phyloP scores from a whole-genome alignment of 768 basidiomycete genomes.

The Lenzites betulinus region DNA sequence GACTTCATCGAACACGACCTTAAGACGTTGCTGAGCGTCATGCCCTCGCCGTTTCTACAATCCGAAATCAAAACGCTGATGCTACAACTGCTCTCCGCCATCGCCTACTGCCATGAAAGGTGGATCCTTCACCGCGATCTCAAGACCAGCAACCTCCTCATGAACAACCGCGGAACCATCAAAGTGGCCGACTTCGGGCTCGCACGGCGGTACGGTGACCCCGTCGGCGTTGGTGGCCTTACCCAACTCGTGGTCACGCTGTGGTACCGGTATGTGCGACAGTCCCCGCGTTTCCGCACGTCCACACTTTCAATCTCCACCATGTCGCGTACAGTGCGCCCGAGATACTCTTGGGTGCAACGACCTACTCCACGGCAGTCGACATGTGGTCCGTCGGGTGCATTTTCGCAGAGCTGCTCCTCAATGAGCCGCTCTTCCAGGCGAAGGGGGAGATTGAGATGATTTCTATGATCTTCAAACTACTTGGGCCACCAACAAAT shows the following conservation, averaged over 20 bases:
- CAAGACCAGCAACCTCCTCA: constrained; percentile 95
- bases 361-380: constrained; percentile 91
- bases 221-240: constrained; percentile 93
- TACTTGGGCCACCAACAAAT: constrained; percentile 90
- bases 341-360: constrained; percentile 91
- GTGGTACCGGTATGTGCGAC: constrained; percentile 85
- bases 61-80: constrained; percentile 98
- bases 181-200: constrained; percentile 99
- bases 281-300: constrained; percentile 8
- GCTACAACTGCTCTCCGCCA: constrained; percentile 90
- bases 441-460: constrained; percentile 95
- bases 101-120: constrained; percentile 90
- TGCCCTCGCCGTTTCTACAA: constrained; percentile 96
- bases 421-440: constrained; percentile 96
- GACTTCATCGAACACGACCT: constrained; percentile 99
- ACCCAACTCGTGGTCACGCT: constrained; percentile 98
- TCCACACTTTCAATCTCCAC: constrained; percentile 21
- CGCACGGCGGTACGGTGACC: constrained; percentile 94
- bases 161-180: constrained; percentile 99
- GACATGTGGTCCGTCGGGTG: constrained; percentile 99
- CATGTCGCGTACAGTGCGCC: constrained; percentile 64
- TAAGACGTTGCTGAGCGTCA: constrained; percentile 90
- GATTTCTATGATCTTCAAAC: constrained; percentile 90
- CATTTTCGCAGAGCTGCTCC: constrained; percentile 94
- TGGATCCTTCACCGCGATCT: constrained; percentile 98